Base-by-base conservation (phyloP, 805 yeast species). In the Ogataea angusta region DNA sequence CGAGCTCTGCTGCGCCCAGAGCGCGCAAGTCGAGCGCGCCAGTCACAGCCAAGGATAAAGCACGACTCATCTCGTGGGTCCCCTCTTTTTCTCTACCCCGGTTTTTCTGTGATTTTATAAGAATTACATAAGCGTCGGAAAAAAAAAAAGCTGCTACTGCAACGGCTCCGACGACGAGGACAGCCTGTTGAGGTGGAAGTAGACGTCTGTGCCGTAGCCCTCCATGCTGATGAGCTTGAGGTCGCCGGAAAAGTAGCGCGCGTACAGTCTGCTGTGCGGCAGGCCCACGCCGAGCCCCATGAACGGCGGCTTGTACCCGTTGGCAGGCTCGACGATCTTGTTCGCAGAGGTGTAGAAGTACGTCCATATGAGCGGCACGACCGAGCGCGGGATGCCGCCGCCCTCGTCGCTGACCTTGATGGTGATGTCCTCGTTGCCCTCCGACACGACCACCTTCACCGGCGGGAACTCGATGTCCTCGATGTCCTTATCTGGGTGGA, bases 251-350 rank as follows among this genome's bases (percentile, higher is more conserved):
- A 89, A 88, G 60, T 88, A 88, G 48, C 90, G 80, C 2, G 96
- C 90, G 52, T 89, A 89, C 27, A 88, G 70, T 43, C 96, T 66
- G 34, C 93, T 82, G 40, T 89, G 80, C 2, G 96, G 95, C 52
- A 88, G 70, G 0, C 96, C 96, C 56, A 88, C 90, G 21, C 96
- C 96, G 51, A 85, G 83, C 0, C 96, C 96, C 37, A 95, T 95
- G 85, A 88, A 83, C 43, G 96, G 96, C 1, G 95, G 95, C 52
- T 77, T 78, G 33, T 43, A 30, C 48, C 72, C 70, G 28, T 49
- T 48, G n/a, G 25, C 57, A 17, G 45, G 45, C 49, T 52, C 69
- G 29, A 78, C 83, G 2, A 76, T 73, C 45, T 80, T 86, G 51
- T 80, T 79, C 34, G 89, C 95, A 0, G 96, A 85, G 3, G 96